Conservation (phyloP, 169 alveolate genomes). For the Condylostoma magnum region DNA sequence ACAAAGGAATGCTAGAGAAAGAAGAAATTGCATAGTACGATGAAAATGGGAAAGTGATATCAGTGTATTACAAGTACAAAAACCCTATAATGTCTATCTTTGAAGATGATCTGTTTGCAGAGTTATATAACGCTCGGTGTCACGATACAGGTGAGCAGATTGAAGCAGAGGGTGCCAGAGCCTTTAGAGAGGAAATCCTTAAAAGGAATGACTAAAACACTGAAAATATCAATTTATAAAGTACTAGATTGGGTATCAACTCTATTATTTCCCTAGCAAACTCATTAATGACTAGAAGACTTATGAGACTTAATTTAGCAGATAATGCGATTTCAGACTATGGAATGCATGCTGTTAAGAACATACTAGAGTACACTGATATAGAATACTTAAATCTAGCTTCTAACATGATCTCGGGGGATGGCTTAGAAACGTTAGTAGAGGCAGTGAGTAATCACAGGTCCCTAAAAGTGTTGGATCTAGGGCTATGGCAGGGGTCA, state of each 20-base stretch:
- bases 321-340: constrained; percentile 82
- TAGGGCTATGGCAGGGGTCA: constrained; percentile 81
- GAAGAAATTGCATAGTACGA: constrained; percentile 33
- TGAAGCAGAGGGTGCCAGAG: constrained; percentile 70
- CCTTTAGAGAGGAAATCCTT: constrained; percentile 76
- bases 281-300: constrained; percentile 44
- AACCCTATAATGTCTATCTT: constrained; percentile 53
- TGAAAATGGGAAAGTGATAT: constrained; percentile 17
- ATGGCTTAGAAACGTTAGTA: constrained; percentile 74
- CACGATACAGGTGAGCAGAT: constrained; percentile 76
- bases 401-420: constrained; percentile 80
- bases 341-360: constrained; percentile 84
- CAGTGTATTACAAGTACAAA: constrained; percentile 33
- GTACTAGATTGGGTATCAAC: constrained; percentile 78
- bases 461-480: constrained; percentile 60
- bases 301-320: constrained; percentile 65
- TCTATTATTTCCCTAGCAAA: constrained; percentile 73
- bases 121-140: constrained; percentile 69
- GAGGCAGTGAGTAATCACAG: constrained; percentile 70
- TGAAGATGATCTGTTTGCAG: constrained; percentile 64
- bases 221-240: constrained; percentile 58
- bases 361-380: constrained; percentile 55
- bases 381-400: constrained; percentile 69
- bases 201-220: constrained; percentile 63
- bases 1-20: constrained; percentile 34